Evolutionary conservation across 2,329 filamentous ascomycete genomes (phyloP), one percentile per base, ranked within the genome.

Genomic region (Teratosphaeria zuluensis): DNA sequence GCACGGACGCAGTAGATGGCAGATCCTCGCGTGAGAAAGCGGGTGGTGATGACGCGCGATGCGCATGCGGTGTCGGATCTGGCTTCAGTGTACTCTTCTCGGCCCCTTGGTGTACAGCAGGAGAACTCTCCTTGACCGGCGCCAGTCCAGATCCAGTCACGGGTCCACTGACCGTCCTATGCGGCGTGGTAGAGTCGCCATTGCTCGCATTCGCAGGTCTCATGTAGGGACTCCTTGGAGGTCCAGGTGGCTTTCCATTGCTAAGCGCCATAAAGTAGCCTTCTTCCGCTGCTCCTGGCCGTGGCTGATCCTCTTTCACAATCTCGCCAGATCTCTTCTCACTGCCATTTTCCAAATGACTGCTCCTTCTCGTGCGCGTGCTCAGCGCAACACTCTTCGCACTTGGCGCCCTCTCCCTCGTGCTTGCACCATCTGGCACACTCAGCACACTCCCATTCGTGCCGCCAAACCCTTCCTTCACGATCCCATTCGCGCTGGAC

Each of bases 181-280:
- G 32, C 28, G 65, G 55, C 14, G 58, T 55, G 5, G 59, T 46
- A n/a, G 61, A 56, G 31, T 67, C 63, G 16, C 61, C 61, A 48
- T 64, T 62, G 19, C 59, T 38, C 60, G 57, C 14, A n/a, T 24
- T 56, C 19, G 48, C 61, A 48, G 52, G 61, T 60, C 62, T 63
- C 59, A 54, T 59, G 54, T 66, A 56, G 12, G 68, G 65, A 54
- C 66, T 67, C 46, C 63, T 74, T 62, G 61, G 70, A 70, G 63
- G 71, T 69, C 57, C 66, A 57, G 63, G 60, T 61, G 65, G 73
- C 69, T 67, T 69, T 51, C 66, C 76, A 69, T 66, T 75, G 58
- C 62, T 63, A 59, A 73, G 63, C 35, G 73, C 71, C 35, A 74
- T 73, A 61, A 79, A 78, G 68, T 77, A 77, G 62, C 77, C 76